phyloP scores from a whole-genome alignment of 2,329 filamentous ascomycete species.

The Aspergillus hiratsukae region DNA sequence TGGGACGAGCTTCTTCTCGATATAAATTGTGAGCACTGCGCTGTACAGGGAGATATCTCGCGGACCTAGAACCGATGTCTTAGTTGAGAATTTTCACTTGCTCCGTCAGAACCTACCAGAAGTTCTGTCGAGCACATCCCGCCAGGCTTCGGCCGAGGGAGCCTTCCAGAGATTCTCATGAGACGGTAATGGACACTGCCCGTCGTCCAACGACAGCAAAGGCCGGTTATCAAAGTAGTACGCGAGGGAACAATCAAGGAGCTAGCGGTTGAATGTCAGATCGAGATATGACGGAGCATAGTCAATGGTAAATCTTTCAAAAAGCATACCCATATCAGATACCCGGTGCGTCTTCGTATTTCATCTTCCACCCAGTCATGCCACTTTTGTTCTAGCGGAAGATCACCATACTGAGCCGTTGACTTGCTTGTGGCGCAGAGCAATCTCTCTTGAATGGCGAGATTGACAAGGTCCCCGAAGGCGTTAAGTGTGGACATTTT shows the following conservation, averaged over 20 bases:
- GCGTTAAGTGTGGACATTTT: slow-evolving; percentile 20
- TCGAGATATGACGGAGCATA: neutral
- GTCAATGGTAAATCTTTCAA: neutral
- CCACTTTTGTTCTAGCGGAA: slow-evolving; percentile 25
- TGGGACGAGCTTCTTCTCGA: slow-evolving; percentile 45
- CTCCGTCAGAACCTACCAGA: slow-evolving; percentile 14
- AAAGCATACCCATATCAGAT: slow-evolving; percentile 41
- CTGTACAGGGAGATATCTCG: slow-evolving; percentile 36
- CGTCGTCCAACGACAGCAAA: slow-evolving; percentile 38
- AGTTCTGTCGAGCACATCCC: slow-evolving; percentile 18
- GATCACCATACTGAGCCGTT: slow-evolving; percentile 1
- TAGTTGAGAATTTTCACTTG: slow-evolving; percentile 1
- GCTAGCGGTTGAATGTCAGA: slow-evolving; percentile 21
- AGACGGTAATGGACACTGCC: slow-evolving; percentile 36
- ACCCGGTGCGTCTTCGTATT: slow-evolving; percentile 35
- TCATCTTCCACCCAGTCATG: slow-evolving; percentile 36
- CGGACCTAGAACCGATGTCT: slow-evolving; percentile 6
- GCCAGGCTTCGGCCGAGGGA: slow-evolving; percentile 30
- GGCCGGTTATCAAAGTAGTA: slow-evolving; percentile 36
- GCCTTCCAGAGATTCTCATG: slow-evolving; percentile 41
- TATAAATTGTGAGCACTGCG: slow-evolving; percentile 45
- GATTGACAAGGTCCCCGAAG: slow-evolving; percentile 27
- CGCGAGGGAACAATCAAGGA: slow-evolving; percentile 40
- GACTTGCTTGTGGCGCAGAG: slow-evolving; percentile 13
- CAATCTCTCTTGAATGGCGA: slow-evolving; percentile 21